Conservation (phyloP, 2,329 filamentous ascomycete species). For the Phialocephala sp. region DNA sequence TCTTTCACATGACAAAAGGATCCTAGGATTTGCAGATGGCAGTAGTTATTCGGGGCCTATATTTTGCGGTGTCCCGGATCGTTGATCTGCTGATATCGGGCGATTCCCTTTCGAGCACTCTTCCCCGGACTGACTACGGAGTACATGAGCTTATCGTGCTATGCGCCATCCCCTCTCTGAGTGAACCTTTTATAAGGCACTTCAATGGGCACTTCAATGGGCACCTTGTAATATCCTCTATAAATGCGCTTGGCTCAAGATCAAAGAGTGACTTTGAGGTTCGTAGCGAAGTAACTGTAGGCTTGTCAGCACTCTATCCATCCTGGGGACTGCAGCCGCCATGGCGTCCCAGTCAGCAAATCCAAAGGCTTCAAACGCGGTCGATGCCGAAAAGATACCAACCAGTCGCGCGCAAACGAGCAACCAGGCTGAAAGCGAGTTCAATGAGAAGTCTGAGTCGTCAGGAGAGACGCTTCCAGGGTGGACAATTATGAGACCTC, state of each 20-base stretch:
- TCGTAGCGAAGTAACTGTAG: not conserved
- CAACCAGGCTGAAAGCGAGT: constrained; percentile 10
- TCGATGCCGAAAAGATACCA: constrained; percentile 20
- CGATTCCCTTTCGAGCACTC: constrained; percentile 12
- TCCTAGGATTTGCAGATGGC: not conserved
- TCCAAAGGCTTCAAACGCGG: constrained; percentile 10
- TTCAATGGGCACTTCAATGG: not conserved
- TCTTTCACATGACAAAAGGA: constrained; percentile 27
- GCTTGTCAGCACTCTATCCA: constrained; percentile 6
- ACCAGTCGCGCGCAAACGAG: constrained; percentile 13
- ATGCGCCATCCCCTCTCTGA: constrained; percentile 11
- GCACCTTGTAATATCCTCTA: not conserved
- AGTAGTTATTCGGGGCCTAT: constrained; percentile 4
- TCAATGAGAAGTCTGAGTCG: constrained; percentile 20
- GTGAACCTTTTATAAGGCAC: constrained; percentile 1
- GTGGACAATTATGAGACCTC: constrained; percentile 37
- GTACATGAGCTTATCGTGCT: constrained; percentile 22
- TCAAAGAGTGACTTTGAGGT: not conserved
- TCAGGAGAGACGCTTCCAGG: constrained; percentile 28
- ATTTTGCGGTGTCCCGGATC: constrained; percentile 1
- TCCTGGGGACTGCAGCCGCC: not conserved
- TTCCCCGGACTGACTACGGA: constrained; percentile 4
- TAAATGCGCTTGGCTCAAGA: not conserved
- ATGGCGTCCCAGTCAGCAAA: constrained; percentile 13
- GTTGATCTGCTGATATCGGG: constrained; percentile 8